phyloP scores from a whole-genome alignment of 371 early-diverging fungal species.

The Hamiltosporidium tvaerminnensis region DNA sequence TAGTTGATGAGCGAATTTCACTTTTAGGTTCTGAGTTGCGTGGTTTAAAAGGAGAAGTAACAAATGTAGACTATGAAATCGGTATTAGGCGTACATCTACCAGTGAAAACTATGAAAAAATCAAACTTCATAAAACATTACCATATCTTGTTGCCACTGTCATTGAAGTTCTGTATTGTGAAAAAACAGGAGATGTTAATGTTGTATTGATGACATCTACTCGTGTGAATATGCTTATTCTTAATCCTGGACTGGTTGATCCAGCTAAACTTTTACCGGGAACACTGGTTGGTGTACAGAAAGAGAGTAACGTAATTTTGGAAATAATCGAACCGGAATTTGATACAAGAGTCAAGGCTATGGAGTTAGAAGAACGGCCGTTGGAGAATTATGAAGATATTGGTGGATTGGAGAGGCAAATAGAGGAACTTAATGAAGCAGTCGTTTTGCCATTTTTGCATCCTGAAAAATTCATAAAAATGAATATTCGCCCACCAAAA shows the following conservation, averaged over 20 bases:
- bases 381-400: slow-evolving; percentile 94
- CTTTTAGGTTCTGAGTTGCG: too few relatives aligned
- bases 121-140: slow-evolving; percentile 87
- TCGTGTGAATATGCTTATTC: slow-evolving; percentile 58
- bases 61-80: too few relatives aligned
- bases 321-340: slow-evolving; percentile 94
- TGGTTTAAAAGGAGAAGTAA: too few relatives aligned
- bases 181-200: slow-evolving; percentile 52
- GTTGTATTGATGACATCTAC: slow-evolving; percentile 38
- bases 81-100: too few relatives aligned
- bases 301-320: slow-evolving; percentile 89
- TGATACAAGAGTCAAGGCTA: slow-evolving; percentile 94
- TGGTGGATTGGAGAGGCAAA: slow-evolving; percentile 93
- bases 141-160: slow-evolving; percentile 95
- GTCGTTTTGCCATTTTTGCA: slow-evolving; percentile 93
- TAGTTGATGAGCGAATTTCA: too few relatives aligned
- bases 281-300: slow-evolving; percentile 96
- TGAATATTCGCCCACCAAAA: slow-evolving; percentile 92
- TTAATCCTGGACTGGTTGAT: slow-evolving; percentile 88
- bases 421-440: slow-evolving; percentile 91
- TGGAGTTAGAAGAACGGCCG: slow-evolving; percentile 99
- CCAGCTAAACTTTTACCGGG: slow-evolving; percentile 76
- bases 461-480: slow-evolving; percentile 75
- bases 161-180: slow-evolving; percentile 58
- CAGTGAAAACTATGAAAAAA: slow-evolving; percentile 56